These are phyloP conservation scores for Chalara sp. DNA, from an alignment of 2,329 filamentous ascomycete genomes.

Conservation along the genomic window DNA sequence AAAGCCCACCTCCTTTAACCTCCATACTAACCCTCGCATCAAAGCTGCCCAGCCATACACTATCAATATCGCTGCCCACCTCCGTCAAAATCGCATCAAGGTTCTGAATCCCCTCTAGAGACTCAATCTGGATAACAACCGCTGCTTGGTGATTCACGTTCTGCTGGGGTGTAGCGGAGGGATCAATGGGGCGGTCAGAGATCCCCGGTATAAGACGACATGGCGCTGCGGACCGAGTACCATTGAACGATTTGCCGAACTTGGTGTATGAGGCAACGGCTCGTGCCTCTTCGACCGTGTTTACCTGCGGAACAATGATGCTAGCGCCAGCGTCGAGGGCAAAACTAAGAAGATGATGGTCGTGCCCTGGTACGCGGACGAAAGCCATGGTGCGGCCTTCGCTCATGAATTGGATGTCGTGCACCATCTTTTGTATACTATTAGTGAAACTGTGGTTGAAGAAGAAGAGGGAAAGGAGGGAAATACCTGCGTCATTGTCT, in stretches of 20 bases:
- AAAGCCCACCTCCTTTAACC: constrained; percentile 25
- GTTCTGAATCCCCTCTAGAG: constrained; percentile 35
- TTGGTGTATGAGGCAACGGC: constrained; percentile 37
- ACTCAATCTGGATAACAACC: constrained; percentile 42
- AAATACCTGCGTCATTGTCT: constrained; percentile 40
- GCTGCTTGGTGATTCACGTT: constrained; percentile 40
- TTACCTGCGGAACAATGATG: constrained; percentile 40
- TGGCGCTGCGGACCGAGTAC: constrained; percentile 39
- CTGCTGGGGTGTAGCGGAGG: constrained; percentile 29
- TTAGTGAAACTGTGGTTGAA: background rate
- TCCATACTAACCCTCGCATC: constrained; percentile 40
- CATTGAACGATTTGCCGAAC: constrained; percentile 33
- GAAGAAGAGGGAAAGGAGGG: background rate
- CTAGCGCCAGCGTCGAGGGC: constrained; percentile 43
- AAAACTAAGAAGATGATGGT: constrained; percentile 39
- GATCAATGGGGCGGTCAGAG: constrained; percentile 30
- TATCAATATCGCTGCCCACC: constrained; percentile 36
- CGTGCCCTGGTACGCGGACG: constrained; percentile 38
- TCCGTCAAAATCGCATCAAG: constrained; percentile 42
- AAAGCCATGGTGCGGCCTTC: constrained; percentile 38
- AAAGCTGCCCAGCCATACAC: constrained; percentile 39
- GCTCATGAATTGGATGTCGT: constrained; percentile 40
- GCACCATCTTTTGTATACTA: constrained; percentile 31
- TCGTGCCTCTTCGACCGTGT: constrained; percentile 39
- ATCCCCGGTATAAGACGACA: constrained; percentile 33